Evolutionary conservation across 2,329 filamentous ascomycete genomes (phyloP).

Genomic region (Xylaria sp.): DNA sequence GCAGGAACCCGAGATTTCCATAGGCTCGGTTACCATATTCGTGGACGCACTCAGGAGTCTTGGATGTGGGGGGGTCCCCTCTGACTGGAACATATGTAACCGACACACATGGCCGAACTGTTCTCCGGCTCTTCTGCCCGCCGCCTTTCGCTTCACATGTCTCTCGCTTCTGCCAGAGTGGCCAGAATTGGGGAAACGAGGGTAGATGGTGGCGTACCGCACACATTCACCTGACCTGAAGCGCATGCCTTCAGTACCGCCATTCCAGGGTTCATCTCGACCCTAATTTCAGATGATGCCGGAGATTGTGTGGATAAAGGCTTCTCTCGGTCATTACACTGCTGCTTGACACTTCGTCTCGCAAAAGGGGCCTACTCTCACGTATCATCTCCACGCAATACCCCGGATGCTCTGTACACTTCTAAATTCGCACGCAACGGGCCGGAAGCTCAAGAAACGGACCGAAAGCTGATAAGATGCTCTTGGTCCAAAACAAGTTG

Average conservation of each 20-base stretch:
- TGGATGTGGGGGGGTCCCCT: slow-evolving; percentile 2
- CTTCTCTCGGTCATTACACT: neutral
- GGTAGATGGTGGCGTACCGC: neutral
- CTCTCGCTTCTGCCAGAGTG: neutral
- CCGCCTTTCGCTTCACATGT: neutral
- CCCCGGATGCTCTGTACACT: neutral
- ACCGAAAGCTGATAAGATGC: neutral
- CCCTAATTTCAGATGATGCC: neutral
- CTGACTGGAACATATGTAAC: neutral
- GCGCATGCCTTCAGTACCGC: neutral
- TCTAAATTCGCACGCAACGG: neutral
- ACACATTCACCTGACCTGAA: neutral
- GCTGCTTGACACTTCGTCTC: neutral
- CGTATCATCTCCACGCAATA: neutral
- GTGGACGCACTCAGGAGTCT: neutral
- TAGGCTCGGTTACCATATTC: slow-evolving; percentile 27
- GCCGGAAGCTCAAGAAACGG: neutral
- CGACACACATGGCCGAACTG: neutral
- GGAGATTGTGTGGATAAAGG: neutral
- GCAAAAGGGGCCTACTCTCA: neutral
- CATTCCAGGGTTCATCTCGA: neutral
- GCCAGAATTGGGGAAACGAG: neutral
- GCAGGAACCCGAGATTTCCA: slow-evolving; percentile 34
- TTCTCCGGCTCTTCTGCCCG: neutral
- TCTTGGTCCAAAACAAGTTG: neutral